These are phyloP conservation scores for Metschnikowia vanudenii DNA, from an alignment of 805 yeast species.

Conservation along the genomic window DNA sequence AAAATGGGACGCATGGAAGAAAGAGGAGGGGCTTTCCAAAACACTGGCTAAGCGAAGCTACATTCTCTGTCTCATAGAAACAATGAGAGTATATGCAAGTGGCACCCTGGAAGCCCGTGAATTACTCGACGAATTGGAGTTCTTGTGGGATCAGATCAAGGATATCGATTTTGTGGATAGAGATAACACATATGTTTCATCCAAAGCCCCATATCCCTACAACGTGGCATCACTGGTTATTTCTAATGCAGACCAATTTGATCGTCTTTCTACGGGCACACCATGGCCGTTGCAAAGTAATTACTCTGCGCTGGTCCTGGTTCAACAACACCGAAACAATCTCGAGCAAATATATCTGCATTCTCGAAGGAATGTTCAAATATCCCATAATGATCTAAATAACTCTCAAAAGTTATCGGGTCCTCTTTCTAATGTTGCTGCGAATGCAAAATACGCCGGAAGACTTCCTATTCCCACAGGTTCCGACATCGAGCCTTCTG, in stretches of 20 bases:
- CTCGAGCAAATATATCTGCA: slow-evolving; percentile 45
- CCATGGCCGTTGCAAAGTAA: slow-evolving; percentile 33
- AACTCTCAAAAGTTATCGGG: slow-evolving; percentile 23
- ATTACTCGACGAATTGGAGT: slow-evolving; percentile 64
- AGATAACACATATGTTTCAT: slow-evolving; percentile 15
- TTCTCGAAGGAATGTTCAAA: slow-evolving; percentile 38
- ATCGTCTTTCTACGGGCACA: slow-evolving; percentile 37
- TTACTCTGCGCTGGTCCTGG: slow-evolving; percentile 27
- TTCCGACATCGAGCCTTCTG: background rate
- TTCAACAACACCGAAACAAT: slow-evolving; percentile 33
- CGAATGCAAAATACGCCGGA: background rate
- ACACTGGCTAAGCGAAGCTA: slow-evolving; percentile 75
- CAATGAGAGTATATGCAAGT: slow-evolving; percentile 69
- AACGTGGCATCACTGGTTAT: slow-evolving; percentile 17
- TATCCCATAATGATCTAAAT: slow-evolving; percentile 33
- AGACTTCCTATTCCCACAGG: background rate
- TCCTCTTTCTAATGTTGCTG: slow-evolving; percentile 6
- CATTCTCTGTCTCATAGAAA: slow-evolving; percentile 64
- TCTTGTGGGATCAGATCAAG: slow-evolving; percentile 70
- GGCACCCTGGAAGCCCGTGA: slow-evolving; percentile 67
- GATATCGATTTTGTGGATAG: slow-evolving; percentile 41
- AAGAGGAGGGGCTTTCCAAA: slow-evolving; percentile 62
- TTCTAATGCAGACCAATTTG: slow-evolving; percentile 26
- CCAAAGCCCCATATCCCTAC: slow-evolving; percentile 5
- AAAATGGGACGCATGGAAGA: slow-evolving; percentile 86